Evolutionary conservation across 2,329 filamentous ascomycete species (phyloP).

Genomic region (Penicillium crustosum): DNA sequence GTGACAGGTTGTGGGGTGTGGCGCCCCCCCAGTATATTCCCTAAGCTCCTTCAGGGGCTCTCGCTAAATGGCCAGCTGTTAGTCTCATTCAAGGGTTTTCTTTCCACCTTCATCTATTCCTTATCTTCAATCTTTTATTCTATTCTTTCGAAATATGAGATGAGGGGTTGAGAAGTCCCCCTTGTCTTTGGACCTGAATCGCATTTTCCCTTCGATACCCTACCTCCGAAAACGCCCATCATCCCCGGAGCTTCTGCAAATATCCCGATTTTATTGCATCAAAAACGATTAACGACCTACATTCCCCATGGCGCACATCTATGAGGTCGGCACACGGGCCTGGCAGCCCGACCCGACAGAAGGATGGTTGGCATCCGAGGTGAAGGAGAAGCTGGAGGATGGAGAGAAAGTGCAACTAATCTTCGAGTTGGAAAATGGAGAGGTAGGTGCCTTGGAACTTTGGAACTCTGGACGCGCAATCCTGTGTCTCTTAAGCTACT

Average conservation of each 20-base stretch:
- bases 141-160: conserved; percentile 27
- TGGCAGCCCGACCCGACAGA: conserved; percentile 97
- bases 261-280: conserved; percentile 11
- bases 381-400: conserved; percentile 77
- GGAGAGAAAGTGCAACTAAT: conserved; percentile 84
- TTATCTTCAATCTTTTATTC: conserved; percentile 18
- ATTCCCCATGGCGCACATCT: conserved; percentile 77
- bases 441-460: conserved; percentile 57
- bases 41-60: conserved; percentile 31
- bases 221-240: conserved; percentile 5
- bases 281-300: conserved; percentile 6
- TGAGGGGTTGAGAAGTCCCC: conserved; percentile 26
- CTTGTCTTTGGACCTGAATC: conserved; percentile 27
- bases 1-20: conserved; percentile 29
- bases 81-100: conserved; percentile 18
- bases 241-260: conserved; percentile 11
- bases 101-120: conserved; percentile 10
- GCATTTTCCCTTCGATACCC: conserved; percentile 13
- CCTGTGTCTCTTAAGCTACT: not conserved
- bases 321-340: conserved; percentile 93
- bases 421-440: conserved; percentile 88
- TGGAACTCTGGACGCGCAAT: not conserved
- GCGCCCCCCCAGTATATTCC: conserved; percentile 26
- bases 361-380: conserved; percentile 96
- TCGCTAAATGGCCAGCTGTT: conserved; percentile 31